phyloP scores from a whole-genome alignment of 2,329 filamentous ascomycete species.

The Aspergillus pseudoviridinutans region DNA sequence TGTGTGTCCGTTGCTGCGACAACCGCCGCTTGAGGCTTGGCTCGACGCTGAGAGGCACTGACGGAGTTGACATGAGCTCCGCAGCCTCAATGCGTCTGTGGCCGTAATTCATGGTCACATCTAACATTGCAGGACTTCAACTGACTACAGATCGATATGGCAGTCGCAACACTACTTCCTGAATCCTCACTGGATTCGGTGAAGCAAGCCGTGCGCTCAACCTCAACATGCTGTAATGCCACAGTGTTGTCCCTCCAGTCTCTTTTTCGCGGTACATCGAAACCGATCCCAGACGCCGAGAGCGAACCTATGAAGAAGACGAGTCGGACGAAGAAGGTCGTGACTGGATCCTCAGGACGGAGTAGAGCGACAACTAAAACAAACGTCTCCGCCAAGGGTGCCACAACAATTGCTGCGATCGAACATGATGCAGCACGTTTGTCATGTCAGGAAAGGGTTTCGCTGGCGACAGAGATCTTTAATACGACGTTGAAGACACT shows the following conservation, averaged over 20 bases:
- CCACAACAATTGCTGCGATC: conserved; percentile 19
- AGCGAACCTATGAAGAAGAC: conserved; percentile 16
- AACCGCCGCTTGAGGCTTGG: conserved; percentile 8
- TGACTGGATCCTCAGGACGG: conserved; percentile 17
- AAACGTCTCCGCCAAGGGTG: conserved; percentile 21
- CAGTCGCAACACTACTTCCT: conserved; percentile 29
- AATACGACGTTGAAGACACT: conserved; percentile 43
- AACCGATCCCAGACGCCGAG: conserved; percentile 18
- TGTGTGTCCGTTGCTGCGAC: conserved; percentile 8
- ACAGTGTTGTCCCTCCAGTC: conserved; percentile 39
- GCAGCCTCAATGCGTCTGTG: conserved; percentile 7
- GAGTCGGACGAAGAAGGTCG: conserved; percentile 22
- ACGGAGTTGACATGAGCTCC: neutral
- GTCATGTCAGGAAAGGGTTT: conserved; percentile 36
- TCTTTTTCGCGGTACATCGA: conserved; percentile 31
- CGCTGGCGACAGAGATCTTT: conserved; percentile 45
- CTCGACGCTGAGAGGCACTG: neutral
- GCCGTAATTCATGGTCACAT: conserved; percentile 13
- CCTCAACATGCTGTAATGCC: conserved; percentile 50
- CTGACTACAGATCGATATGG: conserved; percentile 19
- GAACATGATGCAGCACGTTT: conserved; percentile 26
- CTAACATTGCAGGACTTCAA: conserved; percentile 5
- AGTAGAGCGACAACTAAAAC: conserved; percentile 24
- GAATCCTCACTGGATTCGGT: conserved; percentile 42
- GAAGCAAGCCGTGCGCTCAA: conserved; percentile 52